Base-by-base conservation (phyloP, 345 rosid genomes). In the Euphorbia tirucalli region DNA sequence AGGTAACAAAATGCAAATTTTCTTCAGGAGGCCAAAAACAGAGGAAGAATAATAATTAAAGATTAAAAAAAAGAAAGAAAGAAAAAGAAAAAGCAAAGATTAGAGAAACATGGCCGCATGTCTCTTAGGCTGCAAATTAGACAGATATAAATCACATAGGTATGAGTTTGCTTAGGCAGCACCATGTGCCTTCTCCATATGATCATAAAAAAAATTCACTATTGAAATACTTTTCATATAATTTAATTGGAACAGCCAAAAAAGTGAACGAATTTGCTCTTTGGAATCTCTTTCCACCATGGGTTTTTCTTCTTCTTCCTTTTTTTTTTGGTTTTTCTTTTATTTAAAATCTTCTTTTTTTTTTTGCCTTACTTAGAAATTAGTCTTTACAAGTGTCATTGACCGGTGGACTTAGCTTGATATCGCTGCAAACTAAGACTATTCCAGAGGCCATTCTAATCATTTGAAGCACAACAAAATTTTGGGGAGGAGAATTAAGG, bases 91-190 rank as follows among this genome's bases (percentile, higher is more conserved):
- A 81, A 72, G 80, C 73, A 73, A 4, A 79, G 74, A 75, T 41
- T 74, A 66, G 66, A 73, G 77, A 71, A 74, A 77, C 79, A 82
- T 84, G 79, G 79, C 69, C 72, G 70, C 73, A 61, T 79, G 75
- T 49, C 57, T 70, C 61, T 35, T 25, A 58, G 52, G 39, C 19
- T n/a, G 57, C 59, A 56, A 61, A 43, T 43, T 48, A 68, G 65
- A 22, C 37, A 57, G 22, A 60, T 11, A 64, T n/a, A 9, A 37
- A 39, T 37, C 50, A 63, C 46, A 64, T 43, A 21, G 5, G 19
- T n/a, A 21, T 28, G 15, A 60, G 57, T 60, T 68, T 49, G 68
- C 60, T 68, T 69, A 72, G 74, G 59, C 70, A 66, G 15, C 48
- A 64, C 71, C 84, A 84, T 82, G 82, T 84, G 85, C 81, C 35